Evolutionary conservation across 2,329 filamentous ascomycete genomes (phyloP).

Genomic region (Davidsoniella australis): DNA sequence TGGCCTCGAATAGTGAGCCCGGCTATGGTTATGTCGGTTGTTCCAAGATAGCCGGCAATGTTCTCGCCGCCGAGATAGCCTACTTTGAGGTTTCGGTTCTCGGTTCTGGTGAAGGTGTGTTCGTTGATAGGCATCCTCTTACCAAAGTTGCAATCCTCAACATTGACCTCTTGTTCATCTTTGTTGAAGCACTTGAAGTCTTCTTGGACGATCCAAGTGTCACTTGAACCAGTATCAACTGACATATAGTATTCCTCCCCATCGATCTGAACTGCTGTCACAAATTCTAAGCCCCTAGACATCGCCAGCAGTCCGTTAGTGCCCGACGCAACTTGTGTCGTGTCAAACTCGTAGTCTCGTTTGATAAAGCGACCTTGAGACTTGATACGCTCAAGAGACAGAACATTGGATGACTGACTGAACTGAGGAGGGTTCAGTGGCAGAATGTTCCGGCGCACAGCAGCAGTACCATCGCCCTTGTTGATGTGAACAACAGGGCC

Average conservation of each 20-base stretch:
- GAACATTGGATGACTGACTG: neutral
- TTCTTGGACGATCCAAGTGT: slow-evolving; percentile 13
- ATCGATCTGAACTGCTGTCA: slow-evolving; percentile 2
- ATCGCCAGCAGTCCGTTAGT: slow-evolving; percentile 1
- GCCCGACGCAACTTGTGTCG: neutral
- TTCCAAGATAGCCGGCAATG: slow-evolving; percentile 6
- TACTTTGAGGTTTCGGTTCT: slow-evolving; percentile 9
- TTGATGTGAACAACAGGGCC: neutral
- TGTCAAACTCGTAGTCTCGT: neutral
- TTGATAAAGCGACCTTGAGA: neutral
- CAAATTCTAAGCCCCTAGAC: slow-evolving; percentile 8
- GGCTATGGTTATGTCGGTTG: slow-evolving; percentile 4
- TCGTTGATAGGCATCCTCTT: slow-evolving; percentile 1
- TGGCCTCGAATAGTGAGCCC: slow-evolving; percentile 6
- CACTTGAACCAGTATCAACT: slow-evolving; percentile 8
- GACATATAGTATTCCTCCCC: slow-evolving; percentile 3
- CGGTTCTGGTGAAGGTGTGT: neutral
- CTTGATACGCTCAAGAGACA: neutral
- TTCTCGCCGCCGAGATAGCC: slow-evolving; percentile 7
- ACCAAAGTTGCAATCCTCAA: slow-evolving; percentile 5
- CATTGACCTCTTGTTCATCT: neutral
- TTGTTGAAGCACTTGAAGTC: neutral
- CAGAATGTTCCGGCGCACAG: neutral
- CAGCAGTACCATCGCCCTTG: slow-evolving; percentile 1
- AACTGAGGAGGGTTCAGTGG: neutral